phyloP scores from a whole-genome alignment of 169 alveolate species.

The Theileria sp. region DNA sequence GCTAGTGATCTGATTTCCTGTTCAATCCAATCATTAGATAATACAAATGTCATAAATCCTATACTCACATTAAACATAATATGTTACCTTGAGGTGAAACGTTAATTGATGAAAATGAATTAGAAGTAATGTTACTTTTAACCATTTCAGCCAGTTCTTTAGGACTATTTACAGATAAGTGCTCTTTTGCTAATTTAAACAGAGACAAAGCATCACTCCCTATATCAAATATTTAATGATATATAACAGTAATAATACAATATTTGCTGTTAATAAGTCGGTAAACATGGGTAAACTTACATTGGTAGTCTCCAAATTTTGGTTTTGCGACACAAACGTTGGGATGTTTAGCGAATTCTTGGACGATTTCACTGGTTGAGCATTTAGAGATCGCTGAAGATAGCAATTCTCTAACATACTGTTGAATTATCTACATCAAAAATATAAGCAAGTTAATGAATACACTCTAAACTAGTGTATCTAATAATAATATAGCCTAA shows the following conservation, averaged over 20 bases:
- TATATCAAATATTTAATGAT: not conserved
- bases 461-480: not conserved
- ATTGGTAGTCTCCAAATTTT: constrained; percentile 79
- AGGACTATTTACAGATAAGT: constrained; percentile 70
- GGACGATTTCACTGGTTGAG: constrained; percentile 49
- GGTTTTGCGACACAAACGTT: constrained; percentile 74
- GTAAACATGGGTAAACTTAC: constrained; percentile 31
- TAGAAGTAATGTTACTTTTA: constrained; percentile 64
- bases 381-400: constrained; percentile 58
- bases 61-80: not conserved
- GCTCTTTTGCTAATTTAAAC: constrained; percentile 68
- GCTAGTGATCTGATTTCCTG: constrained; percentile 39
- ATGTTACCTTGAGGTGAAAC: constrained; percentile 81
- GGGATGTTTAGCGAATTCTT: constrained; percentile 62
- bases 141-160: constrained; percentile 74
- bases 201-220: constrained; percentile 78
- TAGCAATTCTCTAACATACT: constrained; percentile 66
- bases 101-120: constrained; percentile 69
- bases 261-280: not conserved
- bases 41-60: constrained; percentile 63
- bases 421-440: constrained; percentile 54
- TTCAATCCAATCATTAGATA: constrained; percentile 61
- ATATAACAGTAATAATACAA: not conserved
- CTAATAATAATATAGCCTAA: not conserved
- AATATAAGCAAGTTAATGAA: too few species aligned